Conservation (phyloP, 768 basidiomycete species). For the Leccinum subgranulosum region DNA sequence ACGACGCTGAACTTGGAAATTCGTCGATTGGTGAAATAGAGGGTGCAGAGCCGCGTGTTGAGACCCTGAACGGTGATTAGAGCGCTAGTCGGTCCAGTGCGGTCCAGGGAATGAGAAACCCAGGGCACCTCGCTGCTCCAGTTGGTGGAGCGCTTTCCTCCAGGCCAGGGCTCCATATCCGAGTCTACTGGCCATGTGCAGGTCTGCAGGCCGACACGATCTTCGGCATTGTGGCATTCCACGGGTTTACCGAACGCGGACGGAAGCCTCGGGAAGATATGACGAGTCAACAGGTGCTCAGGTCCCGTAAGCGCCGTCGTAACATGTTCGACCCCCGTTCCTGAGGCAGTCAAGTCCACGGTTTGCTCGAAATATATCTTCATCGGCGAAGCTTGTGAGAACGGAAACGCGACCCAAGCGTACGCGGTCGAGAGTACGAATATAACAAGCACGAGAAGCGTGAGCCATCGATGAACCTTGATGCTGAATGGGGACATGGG, state of each 20-base stretch:
- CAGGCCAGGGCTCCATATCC: conserved; percentile 39
- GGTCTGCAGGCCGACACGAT: conserved; percentile 37
- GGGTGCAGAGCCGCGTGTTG: conserved; percentile 62
- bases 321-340: conserved; percentile 27
- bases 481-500: conserved; percentile 65
- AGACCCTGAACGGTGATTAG: conserved; percentile 48
- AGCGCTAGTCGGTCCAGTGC: conserved; percentile 44
- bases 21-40: conserved; percentile 51
- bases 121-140: conserved; percentile 27
- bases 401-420: conserved; percentile 53
- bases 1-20: conserved; percentile 42
- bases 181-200: conserved; percentile 47
- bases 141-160: conserved; percentile 7
- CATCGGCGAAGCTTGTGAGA: conserved; percentile 56
- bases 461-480: conserved; percentile 42
- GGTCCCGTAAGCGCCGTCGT: conserved; percentile 47
- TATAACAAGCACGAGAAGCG: conserved; percentile 34
- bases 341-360: conserved; percentile 40
- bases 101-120: conserved; percentile 42
- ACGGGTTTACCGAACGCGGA: conserved; percentile 42
- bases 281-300: conserved; percentile 38
- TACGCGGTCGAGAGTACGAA: conserved; percentile 45
- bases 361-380: conserved; percentile 72
- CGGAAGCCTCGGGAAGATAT: conserved; percentile 49
- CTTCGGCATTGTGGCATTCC: conserved; percentile 25